Evolutionary conservation across 179 eudicot genomes (phyloP), one percentile per base, ranked within the genome.

Genomic region (Nepenthes alata): DNA sequence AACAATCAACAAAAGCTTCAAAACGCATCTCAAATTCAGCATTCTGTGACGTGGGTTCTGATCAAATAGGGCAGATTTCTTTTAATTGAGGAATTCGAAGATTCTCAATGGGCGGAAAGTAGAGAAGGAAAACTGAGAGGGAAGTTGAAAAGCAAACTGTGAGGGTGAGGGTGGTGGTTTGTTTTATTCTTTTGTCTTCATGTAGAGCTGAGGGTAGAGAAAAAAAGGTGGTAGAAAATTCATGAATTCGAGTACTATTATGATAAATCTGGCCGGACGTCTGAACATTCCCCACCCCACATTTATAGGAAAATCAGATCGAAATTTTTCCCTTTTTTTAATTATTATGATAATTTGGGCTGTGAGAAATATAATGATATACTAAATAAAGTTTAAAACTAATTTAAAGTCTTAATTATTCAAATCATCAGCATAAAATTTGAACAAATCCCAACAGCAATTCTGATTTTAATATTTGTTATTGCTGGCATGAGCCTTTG

Each of bases 401-500:
- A 25, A 25, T 25, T 25, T 25, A 25, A 25, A 25, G 25, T 25
- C 1, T 25, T 25, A 25, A 25, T 25, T 25, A 25, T 25, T 25
- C 25, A 25, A 25, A 59, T 10, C 13, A 11, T 6, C 9, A 25
- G 55, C 64, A 41, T 14, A 51, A 54, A 55, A 51, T 60, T 38
- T 49, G 58, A 55, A 59, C 11, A 25, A n/a, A 5, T 47, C 25
- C 11, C 41, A n/a, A 5, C 44, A 4, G 45, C 8, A 41, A 0
- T 4, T 41, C 45, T 41, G 45, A 7, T 36, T 50, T 41, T 13
- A 4, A 48, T 25, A 39, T 71, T 75, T 61, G 65, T 79, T 51
- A 69, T 64, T 49, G 59, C 70, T 87, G 91, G 85, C 91, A 85
- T 79, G 70, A 71, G 68, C 59, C 54, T 65, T 69, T 58, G 37